phyloP scores from a whole-genome alignment of 2,329 filamentous ascomycete species.

The Trichophyton rubrum region DNA sequence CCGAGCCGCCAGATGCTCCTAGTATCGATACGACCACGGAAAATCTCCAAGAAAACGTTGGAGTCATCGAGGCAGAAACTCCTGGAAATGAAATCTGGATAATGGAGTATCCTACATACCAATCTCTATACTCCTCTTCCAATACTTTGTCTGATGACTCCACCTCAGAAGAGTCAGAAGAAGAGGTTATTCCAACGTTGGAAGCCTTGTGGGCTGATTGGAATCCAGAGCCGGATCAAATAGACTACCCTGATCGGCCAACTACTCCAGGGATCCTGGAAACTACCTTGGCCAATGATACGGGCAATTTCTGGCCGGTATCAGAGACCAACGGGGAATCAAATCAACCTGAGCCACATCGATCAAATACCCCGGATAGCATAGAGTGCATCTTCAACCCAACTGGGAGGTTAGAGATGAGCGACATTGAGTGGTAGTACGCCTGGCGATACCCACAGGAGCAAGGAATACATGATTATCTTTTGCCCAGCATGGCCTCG shows the following conservation, averaged over 20 bases:
- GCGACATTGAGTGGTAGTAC: background rate
- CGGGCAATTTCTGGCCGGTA: background rate
- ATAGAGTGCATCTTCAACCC: background rate
- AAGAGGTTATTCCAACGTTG: background rate
- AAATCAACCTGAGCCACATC: background rate
- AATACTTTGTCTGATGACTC: background rate
- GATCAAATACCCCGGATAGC: background rate
- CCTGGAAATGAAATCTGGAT: background rate
- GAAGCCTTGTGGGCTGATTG: background rate
- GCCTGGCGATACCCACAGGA: too few species aligned
- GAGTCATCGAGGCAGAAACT: background rate
- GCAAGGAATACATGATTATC: too few species aligned
- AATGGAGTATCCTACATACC: background rate
- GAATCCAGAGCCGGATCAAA: background rate
- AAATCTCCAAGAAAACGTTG: background rate
- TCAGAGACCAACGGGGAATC: background rate
- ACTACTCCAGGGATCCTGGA: constrained; percentile 1
- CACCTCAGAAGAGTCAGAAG: background rate
- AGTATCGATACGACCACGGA: background rate
- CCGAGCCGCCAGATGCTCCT: background rate
- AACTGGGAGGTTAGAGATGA: background rate
- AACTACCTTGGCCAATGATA: background rate
- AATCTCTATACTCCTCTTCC: background rate
- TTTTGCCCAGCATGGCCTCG: too few species aligned
- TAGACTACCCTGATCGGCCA: background rate